Evolutionary conservation across 768 basidiomycete genomes (phyloP).

Genomic region (Imleria badia): DNA sequence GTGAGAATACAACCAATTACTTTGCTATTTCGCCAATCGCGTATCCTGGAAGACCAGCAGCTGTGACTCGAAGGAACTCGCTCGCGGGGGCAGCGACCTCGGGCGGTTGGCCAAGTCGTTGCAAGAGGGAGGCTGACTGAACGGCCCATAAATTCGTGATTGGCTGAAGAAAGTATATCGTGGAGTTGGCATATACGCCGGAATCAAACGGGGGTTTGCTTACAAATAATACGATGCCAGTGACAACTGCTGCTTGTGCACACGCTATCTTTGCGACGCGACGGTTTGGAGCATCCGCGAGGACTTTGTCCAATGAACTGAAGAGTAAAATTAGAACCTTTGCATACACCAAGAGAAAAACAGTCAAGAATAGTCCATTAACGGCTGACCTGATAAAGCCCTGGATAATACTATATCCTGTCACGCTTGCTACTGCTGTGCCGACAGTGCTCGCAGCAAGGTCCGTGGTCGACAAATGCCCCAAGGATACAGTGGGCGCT

Average conservation of each 20-base stretch:
- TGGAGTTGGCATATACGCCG: not conserved
- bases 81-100: constrained; percentile 41
- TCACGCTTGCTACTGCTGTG: constrained; percentile 41
- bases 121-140: constrained; percentile 37
- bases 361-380: not conserved
- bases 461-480: constrained; percentile 53
- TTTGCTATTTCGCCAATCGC: constrained; percentile 42
- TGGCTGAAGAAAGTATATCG: constrained; percentile 6
- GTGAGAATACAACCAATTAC: constrained; percentile 11
- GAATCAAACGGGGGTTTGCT: not conserved
- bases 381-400: constrained; percentile 37
- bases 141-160: constrained; percentile 23
- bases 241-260: constrained; percentile 21
- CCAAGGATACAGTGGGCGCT: constrained; percentile 40
- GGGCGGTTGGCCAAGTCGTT: constrained; percentile 36
- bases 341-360: not conserved
- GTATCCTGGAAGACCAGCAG: constrained; percentile 47
- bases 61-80: constrained; percentile 39
- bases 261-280: constrained; percentile 18
- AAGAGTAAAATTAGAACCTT: constrained; percentile 11
- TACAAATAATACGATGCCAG: constrained; percentile 24
- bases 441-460: constrained; percentile 50
- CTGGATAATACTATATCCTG: constrained; percentile 44
- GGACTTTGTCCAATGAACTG: constrained; percentile 23
- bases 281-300: constrained; percentile 10